These are phyloP conservation scores for Teunomyces atbi DNA, from an alignment of 805 yeast genomes.

Conservation along the genomic window DNA sequence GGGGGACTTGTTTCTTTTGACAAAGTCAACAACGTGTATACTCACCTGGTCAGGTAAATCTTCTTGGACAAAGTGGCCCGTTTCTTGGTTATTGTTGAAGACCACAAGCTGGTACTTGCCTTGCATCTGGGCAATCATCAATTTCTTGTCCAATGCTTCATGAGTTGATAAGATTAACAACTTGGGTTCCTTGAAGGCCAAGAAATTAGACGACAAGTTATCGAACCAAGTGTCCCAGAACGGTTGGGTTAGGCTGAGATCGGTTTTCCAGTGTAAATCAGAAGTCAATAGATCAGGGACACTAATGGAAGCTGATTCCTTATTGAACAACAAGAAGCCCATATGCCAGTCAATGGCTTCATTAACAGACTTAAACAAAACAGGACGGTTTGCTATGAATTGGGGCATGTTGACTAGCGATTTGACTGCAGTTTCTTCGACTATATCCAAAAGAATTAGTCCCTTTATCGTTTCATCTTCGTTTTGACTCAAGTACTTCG, in stretches of 20 bases:
- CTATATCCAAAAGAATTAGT: conserved; percentile 80
- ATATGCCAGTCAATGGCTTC: conserved; percentile 84
- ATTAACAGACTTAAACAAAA: conserved; percentile 46
- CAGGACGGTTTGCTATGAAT: conserved; percentile 69
- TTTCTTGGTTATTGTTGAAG: conserved; percentile 47
- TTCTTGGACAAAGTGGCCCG: conserved; percentile 96
- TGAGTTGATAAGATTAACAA: conserved; percentile 82
- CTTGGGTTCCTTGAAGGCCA: conserved; percentile 49
- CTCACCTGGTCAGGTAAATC: conserved; percentile 76
- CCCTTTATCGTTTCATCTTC: conserved; percentile 51
- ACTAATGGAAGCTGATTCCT: conserved; percentile 67
- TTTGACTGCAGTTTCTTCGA: conserved; percentile 84
- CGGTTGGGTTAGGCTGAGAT: conserved; percentile 56
- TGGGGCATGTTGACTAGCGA: conserved; percentile 65
- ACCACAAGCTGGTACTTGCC: conserved; percentile 91
- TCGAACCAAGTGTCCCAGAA: conserved; percentile 86
- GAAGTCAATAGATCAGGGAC: conserved; percentile 63
- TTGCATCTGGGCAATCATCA: conserved; percentile 97
- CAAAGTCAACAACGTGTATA: conserved; percentile 48
- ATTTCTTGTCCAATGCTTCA: conserved; percentile 78
- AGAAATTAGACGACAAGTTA: conserved; percentile 56
- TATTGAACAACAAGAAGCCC: conserved; percentile 50
- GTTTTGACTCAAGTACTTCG: conserved; percentile 43
- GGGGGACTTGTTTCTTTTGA: conserved; percentile 43
- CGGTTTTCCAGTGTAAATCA: conserved; percentile 57